phyloP scores from a whole-genome alignment of 2,329 filamentous ascomycete species.

The Trichoderma brevicompactum region DNA sequence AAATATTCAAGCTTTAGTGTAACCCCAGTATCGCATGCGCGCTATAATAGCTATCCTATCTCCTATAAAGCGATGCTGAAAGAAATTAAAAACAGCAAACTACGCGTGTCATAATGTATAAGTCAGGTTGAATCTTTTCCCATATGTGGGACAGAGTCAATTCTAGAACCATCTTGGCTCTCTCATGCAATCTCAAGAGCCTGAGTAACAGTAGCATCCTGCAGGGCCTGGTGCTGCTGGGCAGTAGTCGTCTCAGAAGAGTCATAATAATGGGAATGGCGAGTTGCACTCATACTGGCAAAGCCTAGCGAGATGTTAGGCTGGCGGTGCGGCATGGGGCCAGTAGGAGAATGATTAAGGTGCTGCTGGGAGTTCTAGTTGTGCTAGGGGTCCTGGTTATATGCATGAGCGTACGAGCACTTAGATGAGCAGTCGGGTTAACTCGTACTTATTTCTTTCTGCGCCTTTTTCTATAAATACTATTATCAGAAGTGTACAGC shows the following conservation, averaged over 20 bases:
- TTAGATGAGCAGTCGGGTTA: no score
- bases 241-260: slow-evolving; percentile 33
- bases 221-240: slow-evolving; percentile 33
- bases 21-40: slow-evolving; percentile 59
- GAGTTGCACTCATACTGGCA: slow-evolving; percentile 19
- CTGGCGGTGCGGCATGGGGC: slow-evolving; percentile 36
- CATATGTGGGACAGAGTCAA: slow-evolving; percentile 67
- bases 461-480: no score
- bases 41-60: slow-evolving; percentile 53
- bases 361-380: no score
- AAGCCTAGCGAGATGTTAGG: slow-evolving; percentile 30
- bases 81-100: slow-evolving; percentile 87
- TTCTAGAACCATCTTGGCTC: slow-evolving; percentile 72
- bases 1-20: slow-evolving; percentile 46
- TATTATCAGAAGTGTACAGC: no score
- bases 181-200: slow-evolving; percentile 79
- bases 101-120: slow-evolving; percentile 78
- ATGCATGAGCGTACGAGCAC: no score
- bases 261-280: slow-evolving; percentile 29
- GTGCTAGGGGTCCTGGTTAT: no score
- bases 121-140: slow-evolving; percentile 66
- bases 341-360: slow-evolving; percentile 24
- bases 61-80: slow-evolving; percentile 67
- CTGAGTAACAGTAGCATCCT: slow-evolving; percentile 58
- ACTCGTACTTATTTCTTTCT: no score